A percentile compares a stretch with the other conserved stretches of the same genome.
phyloP scores from a whole-genome alignment of 768 basidiomycete genomes.

The Hydnum rufescens region DNA sequence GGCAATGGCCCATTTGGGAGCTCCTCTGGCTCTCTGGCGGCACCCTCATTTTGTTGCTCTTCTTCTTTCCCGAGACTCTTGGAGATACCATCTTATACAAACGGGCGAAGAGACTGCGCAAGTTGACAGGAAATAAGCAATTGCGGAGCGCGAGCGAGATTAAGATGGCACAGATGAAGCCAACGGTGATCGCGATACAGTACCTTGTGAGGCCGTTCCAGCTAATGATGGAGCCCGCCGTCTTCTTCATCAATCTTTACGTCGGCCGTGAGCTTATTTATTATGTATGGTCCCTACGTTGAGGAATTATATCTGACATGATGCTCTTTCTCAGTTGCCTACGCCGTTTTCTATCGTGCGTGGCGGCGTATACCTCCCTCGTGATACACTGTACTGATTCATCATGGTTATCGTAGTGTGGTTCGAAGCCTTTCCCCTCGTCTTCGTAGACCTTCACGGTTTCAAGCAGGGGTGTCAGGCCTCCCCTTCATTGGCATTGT shows the following conservation, averaged over 20 bases:
- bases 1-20: conserved; percentile 20
- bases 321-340: too few relatives aligned
- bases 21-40: conserved; percentile 18
- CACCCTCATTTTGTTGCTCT: conserved; percentile 15
- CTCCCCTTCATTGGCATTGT: conserved; percentile 15
- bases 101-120: conserved; percentile 20
- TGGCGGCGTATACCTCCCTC: not conserved
- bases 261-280: too few relatives aligned
- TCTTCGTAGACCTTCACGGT: conserved; percentile 14
- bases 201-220: conserved; percentile 15
- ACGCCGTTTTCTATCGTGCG: conserved; percentile 13
- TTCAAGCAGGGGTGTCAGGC: conserved; percentile 12
- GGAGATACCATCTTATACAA: conserved; percentile 18
- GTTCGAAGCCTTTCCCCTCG: conserved; percentile 18
- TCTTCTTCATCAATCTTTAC: conserved; percentile 17
- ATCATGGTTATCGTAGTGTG: not conserved
- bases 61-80: conserved; percentile 20
- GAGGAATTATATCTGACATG: too few relatives aligned
- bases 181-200: conserved; percentile 10
- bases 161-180: conserved; percentile 12
- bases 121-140: conserved; percentile 18
- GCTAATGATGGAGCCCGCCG: conserved; percentile 16
- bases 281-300: too few relatives aligned
- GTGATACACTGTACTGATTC: not conserved
- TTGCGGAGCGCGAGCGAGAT: conserved; percentile 17